Conservation (phyloP, 805 yeast genomes). For the Suhomyces kilbournensis region DNA sequence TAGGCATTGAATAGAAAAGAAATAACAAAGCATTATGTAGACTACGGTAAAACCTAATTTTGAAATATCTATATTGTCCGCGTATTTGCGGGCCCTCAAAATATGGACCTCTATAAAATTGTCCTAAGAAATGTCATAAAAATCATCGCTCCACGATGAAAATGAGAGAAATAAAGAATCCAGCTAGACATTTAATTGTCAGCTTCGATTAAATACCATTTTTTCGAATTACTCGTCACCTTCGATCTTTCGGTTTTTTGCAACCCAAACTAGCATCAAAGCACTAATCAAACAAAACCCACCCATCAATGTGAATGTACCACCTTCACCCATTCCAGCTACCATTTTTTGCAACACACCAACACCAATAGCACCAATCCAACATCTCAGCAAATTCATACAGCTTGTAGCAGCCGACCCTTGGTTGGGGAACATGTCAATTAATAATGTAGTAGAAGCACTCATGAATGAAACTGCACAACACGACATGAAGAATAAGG, state of each 20-base stretch:
- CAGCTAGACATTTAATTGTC: not conserved
- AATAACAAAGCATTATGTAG: not conserved
- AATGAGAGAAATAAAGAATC: not conserved
- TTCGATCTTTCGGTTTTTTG: not conserved
- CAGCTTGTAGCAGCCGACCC: conserved; percentile 75
- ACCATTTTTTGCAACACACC: conserved; percentile 67
- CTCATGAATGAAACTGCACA: conserved; percentile 59
- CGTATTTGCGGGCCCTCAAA: not conserved
- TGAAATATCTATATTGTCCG: not conserved
- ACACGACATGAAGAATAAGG: conserved; percentile 55
- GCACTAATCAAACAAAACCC: conserved; percentile 33
- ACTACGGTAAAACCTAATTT: not conserved
- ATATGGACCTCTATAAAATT: not conserved
- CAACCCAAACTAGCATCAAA: conserved; percentile 6
- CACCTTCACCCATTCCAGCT: conserved; percentile 59
- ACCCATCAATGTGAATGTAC: conserved; percentile 72
- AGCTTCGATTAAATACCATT: not conserved
- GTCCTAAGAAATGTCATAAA: not conserved
- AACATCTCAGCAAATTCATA: conserved; percentile 69
- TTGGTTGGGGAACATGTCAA: conserved; percentile 70
- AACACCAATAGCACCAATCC: conserved; percentile 65
- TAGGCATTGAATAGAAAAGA: not conserved
- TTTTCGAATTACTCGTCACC: not conserved
- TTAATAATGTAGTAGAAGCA: conserved; percentile 60
- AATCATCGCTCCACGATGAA: not conserved